A percentile compares a stretch with the other conserved stretches of the same genome.
Evolutionary conservation across 2,329 filamentous ascomycete species (phyloP).

Genomic region (Xylariaceae sp.): DNA sequence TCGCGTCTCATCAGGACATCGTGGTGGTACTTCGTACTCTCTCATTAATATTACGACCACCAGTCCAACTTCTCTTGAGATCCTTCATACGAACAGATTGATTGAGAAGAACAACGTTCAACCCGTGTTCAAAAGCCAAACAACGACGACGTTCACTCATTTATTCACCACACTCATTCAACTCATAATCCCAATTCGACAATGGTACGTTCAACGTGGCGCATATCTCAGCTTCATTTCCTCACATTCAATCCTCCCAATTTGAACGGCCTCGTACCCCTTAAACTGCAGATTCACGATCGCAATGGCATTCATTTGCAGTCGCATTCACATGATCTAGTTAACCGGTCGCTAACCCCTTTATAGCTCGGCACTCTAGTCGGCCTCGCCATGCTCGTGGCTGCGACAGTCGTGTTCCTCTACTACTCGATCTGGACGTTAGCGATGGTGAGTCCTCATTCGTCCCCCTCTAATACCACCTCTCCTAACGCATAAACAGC

Average conservation of each 20-base stretch:
- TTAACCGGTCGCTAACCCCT: neutral
- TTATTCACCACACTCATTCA: neutral
- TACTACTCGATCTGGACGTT: slow-evolving; percentile 99
- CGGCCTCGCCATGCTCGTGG: slow-evolving; percentile 63
- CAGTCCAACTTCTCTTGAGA: too few relatives aligned
- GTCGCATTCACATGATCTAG: too few relatives aligned
- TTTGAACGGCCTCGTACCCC: too few relatives aligned
- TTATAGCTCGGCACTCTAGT: slow-evolving; percentile 80
- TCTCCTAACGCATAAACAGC: slow-evolving; percentile 47
- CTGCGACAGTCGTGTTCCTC: slow-evolving; percentile 57
- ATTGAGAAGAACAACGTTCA: neutral
- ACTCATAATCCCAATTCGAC: slow-evolving; percentile 1
- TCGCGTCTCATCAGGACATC: neutral
- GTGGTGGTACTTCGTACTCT: neutral
- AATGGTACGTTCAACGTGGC: slow-evolving; percentile 8
- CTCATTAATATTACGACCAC: too few relatives aligned
- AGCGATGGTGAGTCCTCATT: slow-evolving; percentile 66
- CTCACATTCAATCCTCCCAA: neutral
- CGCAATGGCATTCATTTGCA: neutral
- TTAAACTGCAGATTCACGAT: neutral
- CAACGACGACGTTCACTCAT: too few relatives aligned
- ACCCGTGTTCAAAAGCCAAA: too few relatives aligned
- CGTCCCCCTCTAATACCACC: slow-evolving; percentile 4
- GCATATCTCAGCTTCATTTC: neutral
- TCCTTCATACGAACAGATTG: too few relatives aligned